These are phyloP conservation scores for Vachellia pachyceras DNA, from an alignment of 306 rosid species.

Conservation along the genomic window DNA sequence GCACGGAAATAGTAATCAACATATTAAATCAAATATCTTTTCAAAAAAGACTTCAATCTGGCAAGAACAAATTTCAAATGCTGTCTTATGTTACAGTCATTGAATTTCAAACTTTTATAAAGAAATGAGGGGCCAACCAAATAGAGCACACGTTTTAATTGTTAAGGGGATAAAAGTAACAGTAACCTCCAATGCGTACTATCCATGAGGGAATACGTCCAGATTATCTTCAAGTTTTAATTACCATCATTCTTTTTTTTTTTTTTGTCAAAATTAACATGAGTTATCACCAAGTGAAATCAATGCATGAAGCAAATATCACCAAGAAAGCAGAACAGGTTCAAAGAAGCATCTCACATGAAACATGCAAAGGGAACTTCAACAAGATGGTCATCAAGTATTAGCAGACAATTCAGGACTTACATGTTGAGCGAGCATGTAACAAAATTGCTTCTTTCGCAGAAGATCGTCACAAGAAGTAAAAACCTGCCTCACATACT, in stretches of 20 bases:
- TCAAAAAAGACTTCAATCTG: slow-evolving; percentile 21
- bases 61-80: background rate
- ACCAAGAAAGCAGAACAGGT: slow-evolving; percentile 9
- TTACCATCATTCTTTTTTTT: background rate
- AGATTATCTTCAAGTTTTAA: background rate
- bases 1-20: slow-evolving; percentile 22
- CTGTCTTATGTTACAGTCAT: background rate
- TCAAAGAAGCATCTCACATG: background rate
- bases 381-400: slow-evolving; percentile 6
- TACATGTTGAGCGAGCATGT: slow-evolving; percentile 94
- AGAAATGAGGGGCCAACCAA: background rate
- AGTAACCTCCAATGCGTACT: slow-evolving; percentile 11
- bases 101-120: background rate
- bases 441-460: slow-evolving; percentile 83
- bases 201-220: background rate
- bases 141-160: background rate
- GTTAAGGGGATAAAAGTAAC: slow-evolving; percentile 1
- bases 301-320: background rate
- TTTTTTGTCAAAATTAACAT: too few species aligned
- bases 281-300: background rate
- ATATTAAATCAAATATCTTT: background rate
- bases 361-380: background rate
- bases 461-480: slow-evolving; percentile 53
- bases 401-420: slow-evolving; percentile 38
- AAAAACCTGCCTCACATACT: slow-evolving; percentile 79